These are phyloP conservation scores for Corylus heterophylla DNA, from an alignment of 306 rosid species.

Conservation along the genomic window DNA sequence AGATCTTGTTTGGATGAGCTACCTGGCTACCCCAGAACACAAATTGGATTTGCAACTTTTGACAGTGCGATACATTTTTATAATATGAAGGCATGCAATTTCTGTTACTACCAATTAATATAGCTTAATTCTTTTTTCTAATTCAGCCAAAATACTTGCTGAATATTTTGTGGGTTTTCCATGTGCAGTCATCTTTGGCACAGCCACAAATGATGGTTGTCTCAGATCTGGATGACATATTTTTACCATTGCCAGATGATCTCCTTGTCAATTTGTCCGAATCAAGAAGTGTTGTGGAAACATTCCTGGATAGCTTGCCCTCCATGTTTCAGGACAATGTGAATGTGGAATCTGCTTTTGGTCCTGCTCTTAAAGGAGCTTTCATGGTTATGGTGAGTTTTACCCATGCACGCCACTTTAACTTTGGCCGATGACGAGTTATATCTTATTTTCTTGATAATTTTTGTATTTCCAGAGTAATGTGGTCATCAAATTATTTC, in stretches of 20 bases:
- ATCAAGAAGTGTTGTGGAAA: slow-evolving; percentile 91
- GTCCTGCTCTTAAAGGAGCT: slow-evolving; percentile 94
- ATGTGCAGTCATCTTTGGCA: slow-evolving; percentile 80
- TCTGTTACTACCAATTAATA: slow-evolving; percentile 20
- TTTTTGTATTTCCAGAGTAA: not conserved
- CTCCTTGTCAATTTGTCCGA: slow-evolving; percentile 97
- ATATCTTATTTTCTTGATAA: not conserved
- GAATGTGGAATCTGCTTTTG: slow-evolving; percentile 95
- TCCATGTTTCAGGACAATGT: slow-evolving; percentile 89
- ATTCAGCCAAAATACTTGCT: slow-evolving; percentile 20
- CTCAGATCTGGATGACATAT: slow-evolving; percentile 94
- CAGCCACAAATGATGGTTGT: slow-evolving; percentile 99
- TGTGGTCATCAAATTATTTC: slow-evolving; percentile 2
- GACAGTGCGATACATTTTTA: slow-evolving; percentile 97
- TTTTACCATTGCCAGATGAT: slow-evolving; percentile 98
- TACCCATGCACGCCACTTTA: slow-evolving; percentile 7
- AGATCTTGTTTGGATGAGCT: slow-evolving; percentile 90
- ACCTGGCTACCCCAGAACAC: slow-evolving; percentile 95
- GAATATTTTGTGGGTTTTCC: slow-evolving; percentile 34
- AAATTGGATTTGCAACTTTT: slow-evolving; percentile 97
- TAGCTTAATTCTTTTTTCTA: not conserved
- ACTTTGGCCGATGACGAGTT: slow-evolving; percentile 13
- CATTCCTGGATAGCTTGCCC: slow-evolving; percentile 93
- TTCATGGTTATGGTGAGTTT: slow-evolving; percentile 88
- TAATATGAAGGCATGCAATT: slow-evolving; percentile 79